Evolutionary conservation across 1,284 basidiomycete species (phyloP).

Genomic region (Trichosporon ovoides): DNA sequence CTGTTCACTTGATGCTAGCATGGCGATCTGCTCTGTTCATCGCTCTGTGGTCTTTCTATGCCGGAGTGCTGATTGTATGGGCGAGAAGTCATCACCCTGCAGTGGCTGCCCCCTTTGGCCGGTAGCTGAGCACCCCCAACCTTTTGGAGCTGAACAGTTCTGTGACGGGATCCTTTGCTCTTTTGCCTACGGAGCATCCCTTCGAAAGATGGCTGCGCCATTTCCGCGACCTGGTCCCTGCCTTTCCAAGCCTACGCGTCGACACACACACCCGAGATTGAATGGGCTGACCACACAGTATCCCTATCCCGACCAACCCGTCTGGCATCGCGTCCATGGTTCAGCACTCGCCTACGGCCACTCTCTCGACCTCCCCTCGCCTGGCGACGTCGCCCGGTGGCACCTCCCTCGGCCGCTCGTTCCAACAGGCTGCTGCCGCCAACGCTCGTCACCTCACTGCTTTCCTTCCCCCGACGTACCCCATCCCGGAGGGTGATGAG

Average conservation of each 20-base stretch:
- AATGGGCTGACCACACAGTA: conserved; percentile 25
- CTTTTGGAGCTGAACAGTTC: too few relatives aligned
- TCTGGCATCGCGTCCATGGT: conserved; percentile 34
- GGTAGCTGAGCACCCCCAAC: too few relatives aligned
- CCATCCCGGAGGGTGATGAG: conserved; percentile 28
- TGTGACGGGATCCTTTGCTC: too few relatives aligned
- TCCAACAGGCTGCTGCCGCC: conserved; percentile 3
- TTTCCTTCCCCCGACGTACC: conserved; percentile 46
- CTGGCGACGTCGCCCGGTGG: conserved; percentile 26
- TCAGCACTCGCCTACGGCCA: conserved; percentile 29
- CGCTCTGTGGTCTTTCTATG: too few relatives aligned
- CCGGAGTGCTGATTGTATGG: too few relatives aligned
- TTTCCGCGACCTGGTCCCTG: too few relatives aligned
- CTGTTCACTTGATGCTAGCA: too few relatives aligned
- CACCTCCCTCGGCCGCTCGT: conserved; percentile 13
- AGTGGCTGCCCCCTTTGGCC: too few relatives aligned
- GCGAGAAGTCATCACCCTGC: too few relatives aligned
- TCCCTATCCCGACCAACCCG: conserved; percentile 48
- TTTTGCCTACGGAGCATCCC: too few relatives aligned
- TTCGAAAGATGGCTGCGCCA: too few relatives aligned
- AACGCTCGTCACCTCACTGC: conserved; percentile 43
- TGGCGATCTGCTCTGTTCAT: too few relatives aligned
- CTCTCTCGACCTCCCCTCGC: conserved; percentile 17
- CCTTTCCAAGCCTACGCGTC: neutral
- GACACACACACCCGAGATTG: neutral